Percentiles rank a stretch among this genome's conserved stretches.
Evolutionary conservation across 192 early-diverging fungal genomes (phyloP).

Genomic region (Coemansia sp.): DNA sequence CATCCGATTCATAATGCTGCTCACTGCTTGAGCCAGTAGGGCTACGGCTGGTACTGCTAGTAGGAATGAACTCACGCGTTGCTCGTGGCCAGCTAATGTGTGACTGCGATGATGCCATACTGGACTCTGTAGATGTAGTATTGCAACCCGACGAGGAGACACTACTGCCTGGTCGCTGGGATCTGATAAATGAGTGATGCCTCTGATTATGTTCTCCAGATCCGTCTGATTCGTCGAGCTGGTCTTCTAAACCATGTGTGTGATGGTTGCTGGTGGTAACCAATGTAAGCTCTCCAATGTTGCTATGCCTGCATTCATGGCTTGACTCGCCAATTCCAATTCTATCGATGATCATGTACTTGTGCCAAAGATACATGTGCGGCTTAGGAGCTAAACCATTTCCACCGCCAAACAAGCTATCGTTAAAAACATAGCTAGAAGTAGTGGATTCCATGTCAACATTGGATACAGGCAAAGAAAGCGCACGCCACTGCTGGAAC

Average conservation of each 20-base stretch:
- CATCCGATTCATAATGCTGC: too few relatives aligned
- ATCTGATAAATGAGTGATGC: not conserved
- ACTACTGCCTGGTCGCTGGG: not conserved
- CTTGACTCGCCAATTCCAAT: too few relatives aligned
- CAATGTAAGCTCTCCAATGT: too few relatives aligned
- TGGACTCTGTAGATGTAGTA: not conserved
- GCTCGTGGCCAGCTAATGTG: slow-evolving; percentile 17
- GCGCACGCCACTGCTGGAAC: slow-evolving; percentile 11
- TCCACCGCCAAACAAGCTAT: slow-evolving; percentile 5
- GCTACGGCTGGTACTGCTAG: too few relatives aligned
- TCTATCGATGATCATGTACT: not conserved
- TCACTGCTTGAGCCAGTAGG: too few relatives aligned
- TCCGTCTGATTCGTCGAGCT: too few relatives aligned
- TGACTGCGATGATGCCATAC: slow-evolving; percentile 1
- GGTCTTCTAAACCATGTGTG: too few relatives aligned
- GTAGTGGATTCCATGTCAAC: not conserved
- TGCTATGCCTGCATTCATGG: too few relatives aligned
- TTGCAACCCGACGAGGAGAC: not conserved
- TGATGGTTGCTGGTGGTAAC: too few relatives aligned
- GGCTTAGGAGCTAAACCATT: not conserved
- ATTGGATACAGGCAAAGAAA: slow-evolving; percentile 1
- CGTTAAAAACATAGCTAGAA: slow-evolving; percentile 1
- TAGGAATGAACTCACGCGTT: slow-evolving; percentile 24
- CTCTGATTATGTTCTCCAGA: too few relatives aligned
- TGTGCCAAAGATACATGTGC: slow-evolving; percentile 36